Base-by-base conservation (phyloP, 2,329 filamentous ascomycete species). In the Colletotrichum lupini region DNA sequence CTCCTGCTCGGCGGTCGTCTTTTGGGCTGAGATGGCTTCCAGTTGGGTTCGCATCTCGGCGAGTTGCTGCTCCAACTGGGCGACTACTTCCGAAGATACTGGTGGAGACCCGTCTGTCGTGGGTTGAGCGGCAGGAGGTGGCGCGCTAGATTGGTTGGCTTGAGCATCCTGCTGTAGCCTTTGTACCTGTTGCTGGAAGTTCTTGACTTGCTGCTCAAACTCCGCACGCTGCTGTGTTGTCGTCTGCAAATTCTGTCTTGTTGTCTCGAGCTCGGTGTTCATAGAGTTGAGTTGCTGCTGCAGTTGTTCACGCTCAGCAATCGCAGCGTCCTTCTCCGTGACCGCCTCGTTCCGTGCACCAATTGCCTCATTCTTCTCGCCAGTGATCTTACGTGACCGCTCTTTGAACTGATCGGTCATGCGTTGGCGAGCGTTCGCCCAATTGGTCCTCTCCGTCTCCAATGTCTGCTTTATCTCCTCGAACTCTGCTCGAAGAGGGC, bases 341-440 rank as follows among this genome's bases (percentile, higher is more conserved):
- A 90, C 87, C 3, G 91, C 78, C 56, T 86, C 84, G 68, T 86
- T 88, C 77, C 86, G 88, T 71, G 89, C 87, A 16, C 83, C 82
- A n/a, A 85, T 80, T 11, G 85, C 82, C 68, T 90, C 87, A 52
- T 86, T 86, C 77, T 86, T 90, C 72, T 90, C 85, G n/a, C 83
- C 85, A 2, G 85, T 88, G 24, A 91, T 81, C 76, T 86, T 86
- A 69, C 88, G 85, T 19, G 88, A 88, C 74, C 88, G 85, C 53
- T 91, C 89, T 82, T 93, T 92, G 77, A 90, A 90, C 76, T 92
- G 90, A n/a, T 89, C 88, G 9, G 89, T 84, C 22, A 92, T 82
- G 76, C 86, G 90, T 70, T 85, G 85, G 52, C 88, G 85, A 2
- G 83, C 86, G 16, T 85, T 83, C 46, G 84, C 81, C 89, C 90